A percentile compares a stretch with the other conserved stretches of the same genome.
phyloP scores from a whole-genome alignment of 768 basidiomycete genomes.

The Melanogaster broomeanus region DNA sequence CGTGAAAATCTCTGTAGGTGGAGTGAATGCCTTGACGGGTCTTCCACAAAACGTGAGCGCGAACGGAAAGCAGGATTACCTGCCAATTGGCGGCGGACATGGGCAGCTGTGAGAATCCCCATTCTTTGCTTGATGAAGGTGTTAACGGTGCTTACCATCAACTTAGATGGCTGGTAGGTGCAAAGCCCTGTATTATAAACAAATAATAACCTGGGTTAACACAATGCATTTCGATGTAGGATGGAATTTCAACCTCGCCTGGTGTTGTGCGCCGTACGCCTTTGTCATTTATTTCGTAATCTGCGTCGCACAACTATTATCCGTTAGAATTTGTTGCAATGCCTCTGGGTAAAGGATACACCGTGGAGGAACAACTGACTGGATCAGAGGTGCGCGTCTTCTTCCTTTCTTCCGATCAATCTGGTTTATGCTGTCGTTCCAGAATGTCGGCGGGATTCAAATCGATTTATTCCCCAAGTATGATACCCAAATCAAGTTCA shows the following conservation, averaged over 20 bases:
- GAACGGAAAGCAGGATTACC: conserved; percentile 25
- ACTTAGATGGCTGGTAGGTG: not conserved
- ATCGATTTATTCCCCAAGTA: conserved; percentile 3
- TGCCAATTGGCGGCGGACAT: not conserved
- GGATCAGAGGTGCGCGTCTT: not conserved
- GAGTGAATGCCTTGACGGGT: conserved; percentile 31
- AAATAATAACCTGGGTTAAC: not conserved
- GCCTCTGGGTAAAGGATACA: conserved; percentile 21
- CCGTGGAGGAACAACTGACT: conserved; percentile 22
- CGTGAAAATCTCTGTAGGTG: conserved; percentile 31
- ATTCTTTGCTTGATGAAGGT: not conserved
- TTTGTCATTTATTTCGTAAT: not conserved
- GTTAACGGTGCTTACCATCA: not conserved
- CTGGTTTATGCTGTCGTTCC: not conserved
- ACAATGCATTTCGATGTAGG: not conserved
- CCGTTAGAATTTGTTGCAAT: conserved; percentile 18
- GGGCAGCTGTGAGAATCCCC: not conserved
- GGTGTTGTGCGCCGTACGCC: conserved; percentile 9
- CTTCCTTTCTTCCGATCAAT: not conserved
- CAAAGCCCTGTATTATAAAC: not conserved
- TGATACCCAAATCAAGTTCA: not conserved
- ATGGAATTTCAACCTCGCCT: conserved; percentile 25
- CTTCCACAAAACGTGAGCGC: not conserved
- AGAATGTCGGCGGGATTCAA: conserved; percentile 12
- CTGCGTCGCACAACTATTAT: not conserved